Conservation (phyloP, 177 flowering plant genomes). For the Vitis hybrid region DNA sequence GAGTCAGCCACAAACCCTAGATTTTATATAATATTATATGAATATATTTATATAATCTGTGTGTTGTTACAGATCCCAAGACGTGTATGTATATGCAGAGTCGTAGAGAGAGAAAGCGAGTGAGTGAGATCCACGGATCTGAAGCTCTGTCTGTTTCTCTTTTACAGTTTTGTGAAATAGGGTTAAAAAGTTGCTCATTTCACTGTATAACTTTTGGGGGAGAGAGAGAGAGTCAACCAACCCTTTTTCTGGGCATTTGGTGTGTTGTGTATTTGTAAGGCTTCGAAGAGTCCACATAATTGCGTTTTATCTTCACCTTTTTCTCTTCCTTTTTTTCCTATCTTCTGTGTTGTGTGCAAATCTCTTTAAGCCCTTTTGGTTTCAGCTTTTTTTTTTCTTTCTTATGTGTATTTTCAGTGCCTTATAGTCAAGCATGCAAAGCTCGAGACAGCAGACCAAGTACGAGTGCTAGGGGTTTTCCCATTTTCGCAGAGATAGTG, state of each 20-base stretch:
- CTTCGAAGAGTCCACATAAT: conserved; percentile 69
- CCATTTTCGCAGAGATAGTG: background rate
- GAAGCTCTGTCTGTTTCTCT: background rate
- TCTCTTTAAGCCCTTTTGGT: conserved; percentile 16
- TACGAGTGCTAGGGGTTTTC: conserved; percentile 31
- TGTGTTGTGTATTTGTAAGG: conserved; percentile 57
- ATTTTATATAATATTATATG: conserved; percentile 1
- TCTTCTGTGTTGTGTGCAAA: conserved; percentile 7
- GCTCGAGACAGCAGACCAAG: conserved; percentile 17
- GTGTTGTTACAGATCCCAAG: conserved; percentile 17
- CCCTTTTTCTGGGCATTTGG: conserved; percentile 30
- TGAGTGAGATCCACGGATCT: conserved; percentile 25
- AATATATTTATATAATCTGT: background rate
- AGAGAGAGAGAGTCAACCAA: conserved; percentile 52
- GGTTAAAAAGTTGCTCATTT: background rate
- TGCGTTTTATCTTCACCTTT: conserved; percentile 40
- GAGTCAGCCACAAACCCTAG: conserved; percentile 13
- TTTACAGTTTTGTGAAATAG: background rate
- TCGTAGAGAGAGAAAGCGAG: background rate
- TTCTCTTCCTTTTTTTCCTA: background rate
- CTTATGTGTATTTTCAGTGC: conserved; percentile 12
- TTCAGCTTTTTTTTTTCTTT: conserved; percentile 14
- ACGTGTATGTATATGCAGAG: background rate
- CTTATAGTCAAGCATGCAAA: conserved; percentile 47
- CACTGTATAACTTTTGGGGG: background rate